Evolutionary conservation across 1,284 basidiomycete species (phyloP).

Genomic region (Inonotus obliquus): DNA sequence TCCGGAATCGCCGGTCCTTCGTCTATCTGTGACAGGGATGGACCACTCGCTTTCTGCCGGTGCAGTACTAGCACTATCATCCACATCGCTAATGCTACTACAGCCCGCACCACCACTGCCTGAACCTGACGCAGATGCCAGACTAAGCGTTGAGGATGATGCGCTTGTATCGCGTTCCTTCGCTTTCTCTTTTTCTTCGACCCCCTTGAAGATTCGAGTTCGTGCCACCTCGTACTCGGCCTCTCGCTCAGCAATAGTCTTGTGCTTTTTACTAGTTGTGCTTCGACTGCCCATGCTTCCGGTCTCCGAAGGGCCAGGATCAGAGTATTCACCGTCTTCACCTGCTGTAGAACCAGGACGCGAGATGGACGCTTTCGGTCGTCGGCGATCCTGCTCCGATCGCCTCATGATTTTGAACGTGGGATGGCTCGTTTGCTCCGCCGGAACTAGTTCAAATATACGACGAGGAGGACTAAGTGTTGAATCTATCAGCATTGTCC

Average conservation of each 20-base stretch:
- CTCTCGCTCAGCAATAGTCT: slow-evolving; percentile 76
- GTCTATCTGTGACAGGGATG: slow-evolving; percentile 46
- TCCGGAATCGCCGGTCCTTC: slow-evolving; percentile 36
- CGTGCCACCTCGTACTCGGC: slow-evolving; percentile 81
- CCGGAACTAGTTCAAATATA: slow-evolving; percentile 74
- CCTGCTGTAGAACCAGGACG: slow-evolving; percentile 63
- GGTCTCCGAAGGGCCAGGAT: slow-evolving; percentile 70
- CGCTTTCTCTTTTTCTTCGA: slow-evolving; percentile 67
- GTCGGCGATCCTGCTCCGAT: slow-evolving; percentile 43
- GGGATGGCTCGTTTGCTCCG: slow-evolving; percentile 59
- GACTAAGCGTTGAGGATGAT: slow-evolving; percentile 67
- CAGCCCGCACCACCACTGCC: slow-evolving; percentile 51
- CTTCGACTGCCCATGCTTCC: slow-evolving; percentile 70
- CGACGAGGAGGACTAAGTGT: slow-evolving; percentile 44
- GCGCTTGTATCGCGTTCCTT: slow-evolving; percentile 73
- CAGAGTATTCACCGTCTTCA: slow-evolving; percentile 70
- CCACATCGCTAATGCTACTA: slow-evolving; percentile 54
- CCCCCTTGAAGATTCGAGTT: slow-evolving; percentile 75
- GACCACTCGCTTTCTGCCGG: slow-evolving; percentile 80
- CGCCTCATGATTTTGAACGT: slow-evolving; percentile 76
- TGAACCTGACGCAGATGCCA: slow-evolving; percentile 54
- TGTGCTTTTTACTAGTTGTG: slow-evolving; percentile 57
- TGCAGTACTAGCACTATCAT: slow-evolving; percentile 62
- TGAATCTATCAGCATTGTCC: slow-evolving; percentile 17
- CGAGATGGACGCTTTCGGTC: slow-evolving; percentile 46